A percentile compares a stretch with the other conserved stretches of the same genome.
phyloP scores from a whole-genome alignment of 2,329 filamentous ascomycete genomes.

The Paecilomyces sp. region DNA sequence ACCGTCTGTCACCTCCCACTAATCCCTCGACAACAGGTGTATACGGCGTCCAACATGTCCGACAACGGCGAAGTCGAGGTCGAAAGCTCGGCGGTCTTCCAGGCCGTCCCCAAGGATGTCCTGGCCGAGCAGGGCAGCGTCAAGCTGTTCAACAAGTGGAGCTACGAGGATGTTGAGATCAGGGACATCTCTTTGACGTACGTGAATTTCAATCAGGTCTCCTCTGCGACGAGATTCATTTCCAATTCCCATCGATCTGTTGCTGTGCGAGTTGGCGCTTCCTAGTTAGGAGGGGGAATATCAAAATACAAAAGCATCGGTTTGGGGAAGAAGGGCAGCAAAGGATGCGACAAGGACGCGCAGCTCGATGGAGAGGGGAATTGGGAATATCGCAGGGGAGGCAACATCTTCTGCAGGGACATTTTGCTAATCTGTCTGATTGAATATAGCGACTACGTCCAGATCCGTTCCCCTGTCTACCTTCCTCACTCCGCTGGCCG shows the following conservation, averaged over 20 bases:
- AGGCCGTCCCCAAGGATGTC: constrained; percentile 89
- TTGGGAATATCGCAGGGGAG: background rate
- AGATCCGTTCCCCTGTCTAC: constrained; percentile 98
- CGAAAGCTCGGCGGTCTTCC: constrained; percentile 62
- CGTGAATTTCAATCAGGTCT: constrained; percentile 36
- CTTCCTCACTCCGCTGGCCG: constrained; percentile 97
- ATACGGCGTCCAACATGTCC: constrained; percentile 66
- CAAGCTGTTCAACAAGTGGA: constrained; percentile 98
- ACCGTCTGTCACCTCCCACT: constrained; percentile 19
- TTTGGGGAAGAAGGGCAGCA: background rate
- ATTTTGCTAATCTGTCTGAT: constrained; percentile 23
- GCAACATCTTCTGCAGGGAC: constrained; percentile 2
- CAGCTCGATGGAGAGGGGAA: constrained; percentile 2
- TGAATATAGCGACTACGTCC: constrained; percentile 85
- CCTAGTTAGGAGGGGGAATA: constrained; percentile 8
- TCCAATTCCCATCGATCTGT: background rate
- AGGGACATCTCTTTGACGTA: constrained; percentile 99
- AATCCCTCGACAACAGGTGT: constrained; percentile 32
- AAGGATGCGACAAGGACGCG: background rate
- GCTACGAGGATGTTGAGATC: constrained; percentile 99
- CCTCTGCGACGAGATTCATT: background rate
- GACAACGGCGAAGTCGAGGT: constrained; percentile 92
- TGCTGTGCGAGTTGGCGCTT: constrained; percentile 2
- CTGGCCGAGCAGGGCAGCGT: constrained; percentile 80
- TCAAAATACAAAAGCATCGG: constrained; percentile 3